These are phyloP conservation scores for Saprolegnia parasitica DNA, from an alignment of 352 stramenopile species.

Conservation along the genomic window DNA sequence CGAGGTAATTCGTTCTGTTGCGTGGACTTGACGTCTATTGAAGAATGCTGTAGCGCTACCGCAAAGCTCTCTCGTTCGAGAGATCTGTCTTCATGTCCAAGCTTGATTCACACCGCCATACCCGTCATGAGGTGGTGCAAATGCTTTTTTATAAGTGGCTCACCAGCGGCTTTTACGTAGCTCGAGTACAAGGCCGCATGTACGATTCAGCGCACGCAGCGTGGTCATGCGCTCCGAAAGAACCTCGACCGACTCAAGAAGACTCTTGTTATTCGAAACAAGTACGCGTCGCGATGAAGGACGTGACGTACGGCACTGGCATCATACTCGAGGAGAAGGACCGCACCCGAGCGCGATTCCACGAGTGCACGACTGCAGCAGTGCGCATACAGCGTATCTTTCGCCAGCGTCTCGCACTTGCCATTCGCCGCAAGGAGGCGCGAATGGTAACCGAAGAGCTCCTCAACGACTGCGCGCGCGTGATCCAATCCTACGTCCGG, in stretches of 20 bases:
- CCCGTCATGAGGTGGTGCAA: constrained; percentile 32
- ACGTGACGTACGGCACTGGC: constrained; percentile 56
- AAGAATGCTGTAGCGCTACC: constrained; percentile 32
- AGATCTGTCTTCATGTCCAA: constrained; percentile 45
- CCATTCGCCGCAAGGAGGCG: constrained; percentile 36
- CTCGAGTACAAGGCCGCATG: constrained; percentile 45
- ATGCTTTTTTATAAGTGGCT: neutral
- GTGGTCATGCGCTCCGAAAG: constrained; percentile 45
- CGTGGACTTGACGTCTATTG: neutral
- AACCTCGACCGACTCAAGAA: constrained; percentile 45
- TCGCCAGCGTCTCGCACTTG: constrained; percentile 33
- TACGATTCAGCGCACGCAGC: constrained; percentile 50
- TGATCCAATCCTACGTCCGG: constrained; percentile 44
- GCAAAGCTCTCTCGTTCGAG: constrained; percentile 39
- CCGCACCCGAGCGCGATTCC: constrained; percentile 32
- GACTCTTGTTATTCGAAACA: constrained; percentile 57
- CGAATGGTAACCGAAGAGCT: constrained; percentile 33
- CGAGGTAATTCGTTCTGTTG: constrained; percentile 1
- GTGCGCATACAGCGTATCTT: constrained; percentile 40
- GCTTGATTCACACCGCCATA: constrained; percentile 34
- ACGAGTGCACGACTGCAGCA: constrained; percentile 34
- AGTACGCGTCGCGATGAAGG: constrained; percentile 51
- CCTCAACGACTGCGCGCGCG: constrained; percentile 20
- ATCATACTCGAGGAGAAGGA: constrained; percentile 63
- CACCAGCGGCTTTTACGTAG: neutral